Evolutionary conservation across 768 basidiomycete species (phyloP).

Genomic region (Kondoa subrosea): DNA sequence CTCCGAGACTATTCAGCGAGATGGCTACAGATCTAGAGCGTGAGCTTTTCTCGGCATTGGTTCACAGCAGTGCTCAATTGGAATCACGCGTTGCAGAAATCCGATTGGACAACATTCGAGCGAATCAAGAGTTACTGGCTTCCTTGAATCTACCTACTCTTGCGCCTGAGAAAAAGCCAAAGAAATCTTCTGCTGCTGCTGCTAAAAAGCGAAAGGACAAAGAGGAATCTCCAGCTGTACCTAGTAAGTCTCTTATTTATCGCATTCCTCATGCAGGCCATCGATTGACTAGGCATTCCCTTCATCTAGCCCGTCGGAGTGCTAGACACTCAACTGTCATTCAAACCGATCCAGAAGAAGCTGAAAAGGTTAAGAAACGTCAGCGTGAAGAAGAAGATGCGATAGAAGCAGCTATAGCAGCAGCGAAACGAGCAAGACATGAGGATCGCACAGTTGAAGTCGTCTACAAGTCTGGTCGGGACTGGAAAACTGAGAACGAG

Average conservation of each 20-base stretch:
- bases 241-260: too few species aligned
- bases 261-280: too few species aligned
- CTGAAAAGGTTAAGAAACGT: slow-evolving; percentile 9
- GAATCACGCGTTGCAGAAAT: background rate
- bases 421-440: slow-evolving; percentile 9
- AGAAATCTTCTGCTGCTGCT: background rate
- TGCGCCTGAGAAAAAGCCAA: background rate
- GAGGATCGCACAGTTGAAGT: slow-evolving; percentile 14
- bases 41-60: background rate
- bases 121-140: slow-evolving; percentile 1
- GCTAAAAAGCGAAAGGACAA: background rate
- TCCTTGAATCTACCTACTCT: background rate
- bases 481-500: slow-evolving; percentile 3
- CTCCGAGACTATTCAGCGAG: too few species aligned
- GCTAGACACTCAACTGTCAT: background rate
- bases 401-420: background rate
- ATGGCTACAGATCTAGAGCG: background rate
- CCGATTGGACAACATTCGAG: slow-evolving; percentile 4
- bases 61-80: background rate
- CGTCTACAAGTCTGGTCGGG: slow-evolving; percentile 13
- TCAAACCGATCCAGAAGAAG: slow-evolving; percentile 3
- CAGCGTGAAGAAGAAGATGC: slow-evolving; percentile 15
- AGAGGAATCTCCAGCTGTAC: background rate
- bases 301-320: too few species aligned
- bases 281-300: too few species aligned